These are phyloP conservation scores for Fusarium globosum DNA, from an alignment of 2,329 filamentous ascomycete genomes.

Conservation along the genomic window DNA sequence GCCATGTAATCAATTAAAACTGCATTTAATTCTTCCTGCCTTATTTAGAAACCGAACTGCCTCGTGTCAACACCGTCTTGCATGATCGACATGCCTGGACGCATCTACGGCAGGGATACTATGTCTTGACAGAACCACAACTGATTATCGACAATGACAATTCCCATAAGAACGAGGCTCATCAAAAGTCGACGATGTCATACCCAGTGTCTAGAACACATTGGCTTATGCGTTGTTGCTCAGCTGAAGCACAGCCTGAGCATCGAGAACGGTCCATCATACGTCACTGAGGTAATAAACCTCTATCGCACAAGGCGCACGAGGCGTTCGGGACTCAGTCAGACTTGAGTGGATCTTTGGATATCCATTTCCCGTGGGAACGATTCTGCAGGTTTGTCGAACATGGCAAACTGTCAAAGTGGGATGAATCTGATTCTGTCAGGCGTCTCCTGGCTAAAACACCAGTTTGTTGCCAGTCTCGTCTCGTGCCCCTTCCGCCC, in stretches of 20 bases:
- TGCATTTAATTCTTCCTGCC: slow-evolving; percentile 5
- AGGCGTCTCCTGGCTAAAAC: slow-evolving; percentile 13
- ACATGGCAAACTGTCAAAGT: slow-evolving; percentile 1
- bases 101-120: slow-evolving; percentile 24
- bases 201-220: slow-evolving; percentile 13
- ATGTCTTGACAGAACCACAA: neutral
- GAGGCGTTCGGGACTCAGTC: neutral
- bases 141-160: slow-evolving; percentile 2
- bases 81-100: slow-evolving; percentile 34
- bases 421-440: neutral
- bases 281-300: slow-evolving; percentile 42
- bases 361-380: slow-evolving; percentile 3
- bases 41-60: slow-evolving; percentile 7
- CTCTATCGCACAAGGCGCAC: slow-evolving; percentile 6
- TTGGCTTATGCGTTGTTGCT: slow-evolving; percentile 30
- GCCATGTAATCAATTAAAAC: slow-evolving; percentile 20
- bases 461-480: slow-evolving; percentile 22
- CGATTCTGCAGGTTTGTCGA: slow-evolving; percentile 14
- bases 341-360: slow-evolving; percentile 1
- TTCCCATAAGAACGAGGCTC: neutral
- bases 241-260: slow-evolving; percentile 30
- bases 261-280: slow-evolving; percentile 44
- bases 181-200: slow-evolving; percentile 28
- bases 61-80: slow-evolving; percentile 10
- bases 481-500: slow-evolving; percentile 33